Base-by-base conservation (phyloP, 164 flowering plant genomes). In the Tetracentron sinense region DNA sequence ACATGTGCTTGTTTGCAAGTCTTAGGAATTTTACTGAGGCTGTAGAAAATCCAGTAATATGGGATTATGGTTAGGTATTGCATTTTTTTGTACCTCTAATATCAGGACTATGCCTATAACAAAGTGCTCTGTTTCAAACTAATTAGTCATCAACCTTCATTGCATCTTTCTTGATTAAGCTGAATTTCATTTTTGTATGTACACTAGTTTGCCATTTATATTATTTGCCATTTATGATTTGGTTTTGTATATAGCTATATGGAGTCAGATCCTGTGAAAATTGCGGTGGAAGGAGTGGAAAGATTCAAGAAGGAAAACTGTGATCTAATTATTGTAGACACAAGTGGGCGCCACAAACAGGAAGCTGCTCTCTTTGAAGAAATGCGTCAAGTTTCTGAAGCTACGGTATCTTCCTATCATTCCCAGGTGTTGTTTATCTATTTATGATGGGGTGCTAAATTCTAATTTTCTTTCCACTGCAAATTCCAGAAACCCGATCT, bases 341-440 rank as follows among this genome's bases (percentile, higher is more conserved):
- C 97, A 21, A 90, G 97, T 81, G 97, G 94, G 26, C 87, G 92
- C 17, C 97, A 90, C 77, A 88, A 90, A 72, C 97, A 90, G 67
- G 92, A 90, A 78, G 92, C 97, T 72, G 79, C 90, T 54, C 85
- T 90, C 50, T 86, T 90, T 79, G 97, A 90, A 77, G 94, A 88
- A 72, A 90, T 90, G 97, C 97, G 92, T 30, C 97, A 88, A 83
- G 87, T 90, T 64, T 66, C 87, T 19, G 94, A 88, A 82, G 89
- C 90, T 70, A 88, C 88, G 80, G 96, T 87, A 85, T 31, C 42
- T 54, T 28, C n/a, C 20, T 10, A 20, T 22, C 22, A 3, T 31
- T 19, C 26, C 33, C 21, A 16, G 44, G 6, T 20, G 11, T 46
- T 48, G 15, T 16, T 56, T 17, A 30, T 17, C 11, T 21, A 25